Base-by-base conservation (phyloP, 2,329 filamentous ascomycete species). In the Arthrobotrys entomopaga region DNA sequence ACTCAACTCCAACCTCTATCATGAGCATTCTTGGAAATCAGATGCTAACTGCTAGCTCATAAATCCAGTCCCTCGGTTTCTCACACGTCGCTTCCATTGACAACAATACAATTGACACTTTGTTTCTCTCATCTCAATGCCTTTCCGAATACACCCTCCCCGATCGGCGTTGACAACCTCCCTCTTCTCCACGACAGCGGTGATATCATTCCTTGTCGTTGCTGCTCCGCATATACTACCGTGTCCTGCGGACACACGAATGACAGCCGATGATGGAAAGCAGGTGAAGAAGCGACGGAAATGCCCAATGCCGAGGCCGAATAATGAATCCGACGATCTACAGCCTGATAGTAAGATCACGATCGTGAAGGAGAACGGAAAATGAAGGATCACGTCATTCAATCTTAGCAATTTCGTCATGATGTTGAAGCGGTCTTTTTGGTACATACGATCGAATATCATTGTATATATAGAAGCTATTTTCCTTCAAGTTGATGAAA, bases 101-200 rank as follows among this genome's bases (percentile, higher is more conserved):
- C 52, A 40, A 22, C 34, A 24, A 15, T 53, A 8, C 7, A 34
- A 34, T 34, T 34, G 29, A 34, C 29, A 34, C 29, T 10, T 8
- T n/a, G n/a, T 26, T 26, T 19, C 16, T 19, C 34, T 43, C 60
- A 71, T 57, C 48, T 22, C 72, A 75, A 76, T 77, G 46, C 77
- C 78, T 89, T 92, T 79, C 91, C 88, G 46, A 84, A 94, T 83
- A 89, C 99, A 48, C 95, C 99, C 82, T 95, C 95, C 38, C 20
- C 90, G 93, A 82, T 98, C 94, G 78, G 90, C 92, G 79, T 91
- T 92, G 84, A 99, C 95, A 79, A 93, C 91, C 66, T 95, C 93
- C 52, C 89, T 99, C 74, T 99, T 99, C 84, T 93, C 92, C 58
- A 92, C 91, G n/a, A 98, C 94, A 0, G 87, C 98, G 64, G 86